phyloP scores from a whole-genome alignment of 2,329 filamentous ascomycete genomes.

The Cladosporium sp. region DNA sequence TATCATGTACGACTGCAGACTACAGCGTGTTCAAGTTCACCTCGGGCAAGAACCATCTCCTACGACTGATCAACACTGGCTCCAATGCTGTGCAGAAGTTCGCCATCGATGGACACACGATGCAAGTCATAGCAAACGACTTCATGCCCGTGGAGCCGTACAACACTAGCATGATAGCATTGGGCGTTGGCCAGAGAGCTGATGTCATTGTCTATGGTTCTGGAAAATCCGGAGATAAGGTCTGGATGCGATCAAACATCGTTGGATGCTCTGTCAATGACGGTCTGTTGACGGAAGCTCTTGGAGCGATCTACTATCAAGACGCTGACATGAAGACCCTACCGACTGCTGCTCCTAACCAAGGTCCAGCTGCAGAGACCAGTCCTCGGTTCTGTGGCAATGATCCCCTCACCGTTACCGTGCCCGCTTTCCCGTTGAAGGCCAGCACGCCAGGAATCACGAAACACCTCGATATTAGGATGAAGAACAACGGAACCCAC shows the following conservation, averaged over 20 bases:
- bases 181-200: slow-evolving; percentile 58
- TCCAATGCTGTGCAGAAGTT: slow-evolving; percentile 41
- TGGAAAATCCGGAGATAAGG: slow-evolving; percentile 27
- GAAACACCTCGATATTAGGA: neutral
- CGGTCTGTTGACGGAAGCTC: slow-evolving; percentile 49
- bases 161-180: slow-evolving; percentile 41
- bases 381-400: slow-evolving; percentile 27
- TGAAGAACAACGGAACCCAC: slow-evolving; percentile 12
- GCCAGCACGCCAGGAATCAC: slow-evolving; percentile 23
- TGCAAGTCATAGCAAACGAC: slow-evolving; percentile 45
- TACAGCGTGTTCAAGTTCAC: slow-evolving; percentile 34
- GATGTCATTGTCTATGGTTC: slow-evolving; percentile 47
- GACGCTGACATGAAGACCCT: slow-evolving; percentile 49
- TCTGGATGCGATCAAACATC: slow-evolving; percentile 39
- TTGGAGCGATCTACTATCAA: slow-evolving; percentile 67
- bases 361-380: slow-evolving; percentile 21
- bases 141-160: slow-evolving; percentile 44
- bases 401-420: slow-evolving; percentile 23
- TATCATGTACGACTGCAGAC: slow-evolving; percentile 35
- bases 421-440: slow-evolving; percentile 25
- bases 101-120: slow-evolving; percentile 48
- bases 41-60: slow-evolving; percentile 40
- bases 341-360: slow-evolving; percentile 27
- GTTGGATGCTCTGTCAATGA: slow-evolving; percentile 43
- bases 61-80: slow-evolving; percentile 43